Percentiles rank a stretch among this genome's conserved stretches.
Conservation (phyloP, 2,329 filamentous ascomycete species). For the Xylaria sp. region DNA sequence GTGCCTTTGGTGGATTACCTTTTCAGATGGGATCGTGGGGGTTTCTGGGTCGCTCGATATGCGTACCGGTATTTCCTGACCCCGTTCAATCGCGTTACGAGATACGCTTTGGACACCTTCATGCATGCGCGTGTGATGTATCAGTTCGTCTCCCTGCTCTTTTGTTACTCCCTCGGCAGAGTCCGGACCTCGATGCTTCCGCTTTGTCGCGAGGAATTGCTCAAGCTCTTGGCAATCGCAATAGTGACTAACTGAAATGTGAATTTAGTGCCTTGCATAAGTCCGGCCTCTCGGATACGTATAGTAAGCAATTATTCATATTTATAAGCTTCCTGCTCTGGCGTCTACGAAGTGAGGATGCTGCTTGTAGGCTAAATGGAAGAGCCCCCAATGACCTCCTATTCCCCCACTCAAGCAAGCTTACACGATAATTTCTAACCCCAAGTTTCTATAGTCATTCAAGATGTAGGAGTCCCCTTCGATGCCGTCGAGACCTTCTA, state of each 20-base stretch:
- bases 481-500: conserved; percentile 51
- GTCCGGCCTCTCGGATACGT: conserved; percentile 62
- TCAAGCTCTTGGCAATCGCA: too few relatives aligned
- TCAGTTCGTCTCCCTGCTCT: conserved; percentile 40
- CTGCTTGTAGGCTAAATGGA: neutral
- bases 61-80: conserved; percentile 68
- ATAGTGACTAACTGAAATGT: too few relatives aligned
- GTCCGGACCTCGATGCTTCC: too few relatives aligned
- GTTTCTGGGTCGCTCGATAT: conserved; percentile 69
- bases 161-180: too few relatives aligned
- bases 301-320: conserved; percentile 42
- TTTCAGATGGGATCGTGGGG: conserved; percentile 73
- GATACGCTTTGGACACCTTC: conserved; percentile 65
- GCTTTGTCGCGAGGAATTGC: too few relatives aligned
- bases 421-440: neutral
- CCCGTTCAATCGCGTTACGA: conserved; percentile 69
- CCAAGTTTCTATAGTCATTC: conserved; percentile 53
- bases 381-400: neutral
- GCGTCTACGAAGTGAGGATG: neutral
- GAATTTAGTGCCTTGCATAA: conserved; percentile 58
- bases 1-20: conserved; percentile 70
- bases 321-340: too few relatives aligned
- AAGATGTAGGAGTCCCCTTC: conserved; percentile 64
- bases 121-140: conserved; percentile 70
- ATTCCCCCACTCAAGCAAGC: neutral